Evolutionary conservation across 345 rosid species (phyloP), one percentile per base, ranked within the genome.

Genomic region (Bruguiera gymnorhiza): DNA sequence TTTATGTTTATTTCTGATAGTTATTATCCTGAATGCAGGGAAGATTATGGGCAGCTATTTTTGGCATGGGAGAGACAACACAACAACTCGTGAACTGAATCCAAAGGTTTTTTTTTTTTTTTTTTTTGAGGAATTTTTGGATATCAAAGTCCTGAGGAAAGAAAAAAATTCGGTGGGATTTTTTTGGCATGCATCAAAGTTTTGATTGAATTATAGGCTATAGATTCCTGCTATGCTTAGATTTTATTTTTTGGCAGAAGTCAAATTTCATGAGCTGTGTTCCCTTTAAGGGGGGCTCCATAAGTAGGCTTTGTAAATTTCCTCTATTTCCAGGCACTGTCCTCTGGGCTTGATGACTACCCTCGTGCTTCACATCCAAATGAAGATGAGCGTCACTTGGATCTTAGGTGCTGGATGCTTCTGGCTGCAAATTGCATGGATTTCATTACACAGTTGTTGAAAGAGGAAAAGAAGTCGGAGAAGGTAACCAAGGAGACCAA

Each of bases 321-420:
- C 57, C 77, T 67, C 71, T 63, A 19, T 73, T 63, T 69, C 51
- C 76, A 89, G 96, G 73, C 92, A 29, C 80, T 89, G 24, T 83
- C 93, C 32, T 94, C 98, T 70, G 96, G 98, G 52, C 73, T 94
- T 34, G 98, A 94, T 74, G 96, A 94, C 81, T 89, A 88, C 81
- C 98, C 98, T 3, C 95, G 95, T 67, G 96, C 98, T 68, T 94
- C 97, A 68, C 98, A 91, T 62, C 98, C 98, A 51, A 88, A 61
- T 75, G 91, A 80, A 43, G 93, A 94, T 62, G 98, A 94, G 77
- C 92, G 84, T 30, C 98, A 94, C 79, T 70, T 91, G 75, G 96
- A 94, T 82, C 97, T 94, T 63, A 88, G 97, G 81, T 89, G 96
- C 67, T 94, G 98, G 96, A 91, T 94, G 93, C 88, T 86, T 78